A percentile compares a stretch with the other conserved stretches of the same genome.
Evolutionary conservation across 1,284 basidiomycete genomes (phyloP).

Genomic region (Melampsora americana): DNA sequence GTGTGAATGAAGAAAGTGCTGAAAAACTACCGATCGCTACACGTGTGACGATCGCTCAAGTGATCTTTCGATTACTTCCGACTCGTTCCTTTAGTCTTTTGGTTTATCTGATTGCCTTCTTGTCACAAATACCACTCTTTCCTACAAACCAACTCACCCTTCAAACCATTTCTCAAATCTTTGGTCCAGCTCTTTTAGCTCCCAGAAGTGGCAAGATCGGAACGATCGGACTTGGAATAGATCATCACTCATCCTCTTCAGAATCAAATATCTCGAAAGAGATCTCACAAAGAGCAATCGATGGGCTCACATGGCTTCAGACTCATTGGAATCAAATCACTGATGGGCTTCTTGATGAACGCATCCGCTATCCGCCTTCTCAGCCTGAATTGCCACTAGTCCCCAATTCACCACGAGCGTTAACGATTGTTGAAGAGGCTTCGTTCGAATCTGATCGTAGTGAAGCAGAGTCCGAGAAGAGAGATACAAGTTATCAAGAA

Average conservation of each 20-base stretch:
- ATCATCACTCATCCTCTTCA: conserved; percentile 30
- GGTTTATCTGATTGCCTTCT: conserved; percentile 65
- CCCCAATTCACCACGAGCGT: neutral
- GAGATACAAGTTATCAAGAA: neutral
- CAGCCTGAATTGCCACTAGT: neutral
- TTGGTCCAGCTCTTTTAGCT: conserved; percentile 52
- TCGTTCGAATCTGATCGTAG: neutral
- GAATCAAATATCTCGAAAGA: neutral
- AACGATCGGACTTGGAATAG: conserved; percentile 47
- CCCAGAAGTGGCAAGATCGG: conserved; percentile 51
- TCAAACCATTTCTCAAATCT: conserved; percentile 54
- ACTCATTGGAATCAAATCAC: conserved; percentile 36
- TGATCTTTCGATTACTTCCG: conserved; percentile 64
- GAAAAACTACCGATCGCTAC: neutral
- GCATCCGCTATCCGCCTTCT: neutral
- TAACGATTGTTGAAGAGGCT: neutral
- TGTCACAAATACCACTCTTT: conserved; percentile 56
- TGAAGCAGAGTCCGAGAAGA: neutral
- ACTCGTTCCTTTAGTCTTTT: conserved; percentile 62
- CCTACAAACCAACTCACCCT: conserved; percentile 53
- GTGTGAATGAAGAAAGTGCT: conserved; percentile 48
- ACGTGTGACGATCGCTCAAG: conserved; percentile 55
- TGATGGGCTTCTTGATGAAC: conserved; percentile 29
- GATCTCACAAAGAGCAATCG: neutral
- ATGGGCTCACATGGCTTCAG: conserved; percentile 31